Conservation (phyloP, 2,329 filamentous ascomycete species). For the Cylindrodendrum hubeiense region DNA sequence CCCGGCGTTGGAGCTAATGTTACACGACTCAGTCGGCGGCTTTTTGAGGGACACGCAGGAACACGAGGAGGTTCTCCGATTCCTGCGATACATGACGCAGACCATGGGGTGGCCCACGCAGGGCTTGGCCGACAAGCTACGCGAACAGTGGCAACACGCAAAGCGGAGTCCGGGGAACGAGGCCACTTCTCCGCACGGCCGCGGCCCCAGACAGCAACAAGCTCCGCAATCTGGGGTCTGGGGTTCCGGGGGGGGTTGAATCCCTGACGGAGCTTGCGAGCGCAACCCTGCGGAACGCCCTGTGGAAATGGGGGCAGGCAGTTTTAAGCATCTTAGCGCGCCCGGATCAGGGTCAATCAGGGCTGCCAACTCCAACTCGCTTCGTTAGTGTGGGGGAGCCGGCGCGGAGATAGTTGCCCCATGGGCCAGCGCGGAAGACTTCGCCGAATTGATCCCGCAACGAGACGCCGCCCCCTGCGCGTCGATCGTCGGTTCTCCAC, state of each 20-base stretch:
- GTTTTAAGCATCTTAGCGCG: background rate
- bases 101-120: constrained; percentile 33
- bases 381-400: background rate
- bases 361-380: background rate
- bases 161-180: constrained; percentile 18
- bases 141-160: constrained; percentile 26
- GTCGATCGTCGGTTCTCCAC: background rate
- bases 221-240: constrained; percentile 20
- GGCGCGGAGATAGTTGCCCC: constrained; percentile 11
- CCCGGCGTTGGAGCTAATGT: background rate
- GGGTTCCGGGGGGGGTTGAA: constrained; percentile 15
- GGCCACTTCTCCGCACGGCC: constrained; percentile 21
- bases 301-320: background rate
- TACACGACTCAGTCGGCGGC: constrained; percentile 25
- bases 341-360: background rate
- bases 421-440: constrained; percentile 10
- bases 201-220: background rate
- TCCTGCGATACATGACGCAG: constrained; percentile 29
- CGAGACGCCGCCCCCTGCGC: background rate
- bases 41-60: constrained; percentile 28
- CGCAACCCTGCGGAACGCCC: too few species aligned
- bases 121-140: constrained; percentile 24
- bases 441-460: constrained; percentile 12
- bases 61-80: constrained; percentile 25
- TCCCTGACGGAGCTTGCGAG: too few species aligned